A percentile compares a stretch with the other conserved stretches of the same genome.
Evolutionary conservation across 768 basidiomycete genomes (phyloP).

Genomic region (Suillus fuscotomentosus): DNA sequence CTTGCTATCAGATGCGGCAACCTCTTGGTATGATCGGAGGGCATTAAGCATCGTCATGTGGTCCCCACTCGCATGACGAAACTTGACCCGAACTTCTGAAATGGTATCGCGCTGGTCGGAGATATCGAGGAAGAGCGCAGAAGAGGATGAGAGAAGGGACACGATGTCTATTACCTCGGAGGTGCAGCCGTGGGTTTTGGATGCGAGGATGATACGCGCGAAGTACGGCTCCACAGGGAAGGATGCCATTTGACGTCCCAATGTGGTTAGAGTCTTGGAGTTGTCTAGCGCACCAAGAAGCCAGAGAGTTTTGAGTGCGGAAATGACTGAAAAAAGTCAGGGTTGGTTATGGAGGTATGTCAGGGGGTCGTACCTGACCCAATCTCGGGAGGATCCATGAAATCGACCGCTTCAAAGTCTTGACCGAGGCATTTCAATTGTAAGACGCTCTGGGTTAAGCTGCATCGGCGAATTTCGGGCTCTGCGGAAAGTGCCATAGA

Average conservation of each 20-base stretch:
- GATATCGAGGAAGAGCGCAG: conserved; percentile 78
- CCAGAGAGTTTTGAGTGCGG: conserved; percentile 71
- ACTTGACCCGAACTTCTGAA: conserved; percentile 69
- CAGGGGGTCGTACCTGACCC: conserved; percentile 60
- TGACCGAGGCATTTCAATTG: conserved; percentile 84
- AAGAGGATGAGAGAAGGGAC: conserved; percentile 77
- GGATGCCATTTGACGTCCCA: conserved; percentile 83
- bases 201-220: conserved; percentile 77
- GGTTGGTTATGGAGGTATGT: neutral
- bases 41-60: conserved; percentile 89
- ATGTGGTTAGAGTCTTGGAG: conserved; percentile 59
- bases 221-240: conserved; percentile 90
- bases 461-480: conserved; percentile 90
- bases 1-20: conserved; percentile 48
- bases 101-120: conserved; percentile 73
- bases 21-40: conserved; percentile 76
- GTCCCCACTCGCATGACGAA: conserved; percentile 83
- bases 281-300: conserved; percentile 77
- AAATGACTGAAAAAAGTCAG: conserved; percentile 41
- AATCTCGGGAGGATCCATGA: conserved; percentile 83
- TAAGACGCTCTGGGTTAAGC: conserved; percentile 78
- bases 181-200: conserved; percentile 70
- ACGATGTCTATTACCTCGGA: conserved; percentile 82
- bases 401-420: conserved; percentile 76
- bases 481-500: conserved; percentile 63